A percentile compares a stretch with the other conserved stretches of the same genome.
Evolutionary conservation across 1,139 yeast genomes (phyloP).

Genomic region (Suhomyces terraborum): DNA sequence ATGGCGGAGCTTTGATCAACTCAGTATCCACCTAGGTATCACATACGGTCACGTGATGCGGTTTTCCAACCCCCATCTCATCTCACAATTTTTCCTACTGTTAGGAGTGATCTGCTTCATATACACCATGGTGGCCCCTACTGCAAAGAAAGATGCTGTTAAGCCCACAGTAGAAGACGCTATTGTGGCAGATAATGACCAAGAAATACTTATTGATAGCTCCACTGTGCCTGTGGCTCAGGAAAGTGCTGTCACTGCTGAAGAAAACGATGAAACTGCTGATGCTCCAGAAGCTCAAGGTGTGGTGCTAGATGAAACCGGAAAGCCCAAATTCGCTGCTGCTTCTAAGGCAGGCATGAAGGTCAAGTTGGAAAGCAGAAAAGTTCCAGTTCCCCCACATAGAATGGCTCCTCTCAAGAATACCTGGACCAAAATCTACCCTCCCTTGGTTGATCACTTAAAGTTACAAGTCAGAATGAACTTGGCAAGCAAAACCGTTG

Average conservation of each 20-base stretch:
- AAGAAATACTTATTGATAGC: conserved; percentile 68
- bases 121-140: conserved; percentile 69
- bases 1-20: too few species aligned
- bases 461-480: conserved; percentile 97
- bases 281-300: conserved; percentile 46
- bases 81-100: conserved; percentile 10
- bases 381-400: conserved; percentile 94
- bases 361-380: conserved; percentile 82
- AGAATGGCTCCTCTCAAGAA: conserved; percentile 90
- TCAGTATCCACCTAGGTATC: too few species aligned
- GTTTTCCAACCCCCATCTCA: conserved; percentile 8
- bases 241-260: conserved; percentile 18
- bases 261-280: conserved; percentile 18
- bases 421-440: conserved; percentile 91
- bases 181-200: conserved; percentile 21
- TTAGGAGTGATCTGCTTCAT: conserved; percentile 2
- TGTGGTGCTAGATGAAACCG: conserved; percentile 80
- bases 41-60: too few species aligned
- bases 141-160: conserved; percentile 47
- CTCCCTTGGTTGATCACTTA: conserved; percentile 92
- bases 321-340: conserved; percentile 84
- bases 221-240: conserved; percentile 38
- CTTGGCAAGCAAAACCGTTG: conserved; percentile 79
- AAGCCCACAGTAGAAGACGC: conserved; percentile 9
- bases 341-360: conserved; percentile 66